These are phyloP conservation scores for Typha latifolia DNA, from an alignment of 176 grass and related monocot genomes.

Conservation along the genomic window DNA sequence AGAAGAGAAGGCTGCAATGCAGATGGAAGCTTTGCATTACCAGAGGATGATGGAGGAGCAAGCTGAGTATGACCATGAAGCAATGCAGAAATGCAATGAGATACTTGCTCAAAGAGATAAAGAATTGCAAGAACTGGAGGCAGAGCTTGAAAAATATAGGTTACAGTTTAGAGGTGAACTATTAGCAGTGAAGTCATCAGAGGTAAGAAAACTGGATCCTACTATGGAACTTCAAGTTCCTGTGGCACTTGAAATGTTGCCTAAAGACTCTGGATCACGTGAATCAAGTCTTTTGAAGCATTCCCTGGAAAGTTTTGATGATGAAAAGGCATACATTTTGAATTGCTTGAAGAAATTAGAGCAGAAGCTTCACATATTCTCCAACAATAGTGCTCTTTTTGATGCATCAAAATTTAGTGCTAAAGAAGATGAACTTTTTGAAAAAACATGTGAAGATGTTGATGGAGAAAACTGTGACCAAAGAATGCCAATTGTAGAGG, in stretches of 20 bases:
- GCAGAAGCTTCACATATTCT: slow-evolving; percentile 43
- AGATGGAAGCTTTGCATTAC: slow-evolving; percentile 94
- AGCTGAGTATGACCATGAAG: slow-evolving; percentile 74
- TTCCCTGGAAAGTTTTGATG: slow-evolving; percentile 38
- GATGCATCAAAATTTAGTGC: slow-evolving; percentile 27
- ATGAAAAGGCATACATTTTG: slow-evolving; percentile 43
- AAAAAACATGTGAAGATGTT: not conserved
- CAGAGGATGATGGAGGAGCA: slow-evolving; percentile 97
- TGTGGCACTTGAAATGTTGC: not conserved
- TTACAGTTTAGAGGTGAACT: slow-evolving; percentile 18
- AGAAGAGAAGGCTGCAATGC: slow-evolving; percentile 88
- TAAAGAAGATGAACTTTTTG: slow-evolving; percentile 33
- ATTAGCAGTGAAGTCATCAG: not conserved
- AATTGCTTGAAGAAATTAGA: slow-evolving; percentile 45
- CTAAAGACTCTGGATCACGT: not conserved
- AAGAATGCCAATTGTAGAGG: not conserved
- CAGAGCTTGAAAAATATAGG: slow-evolving; percentile 45
- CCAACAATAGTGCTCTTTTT: slow-evolving; percentile 35
- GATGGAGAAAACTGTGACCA: not conserved
- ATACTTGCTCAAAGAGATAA: slow-evolving; percentile 70
- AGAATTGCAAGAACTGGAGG: slow-evolving; percentile 60
- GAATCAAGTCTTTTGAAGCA: slow-evolving; percentile 3
- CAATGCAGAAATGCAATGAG: slow-evolving; percentile 50
- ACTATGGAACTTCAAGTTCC: slow-evolving; percentile 15
- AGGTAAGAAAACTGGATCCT: slow-evolving; percentile 3